Evolutionary conservation across 1,284 basidiomycete genomes (phyloP).

Genomic region (Cystobasidiaceae sp.): DNA sequence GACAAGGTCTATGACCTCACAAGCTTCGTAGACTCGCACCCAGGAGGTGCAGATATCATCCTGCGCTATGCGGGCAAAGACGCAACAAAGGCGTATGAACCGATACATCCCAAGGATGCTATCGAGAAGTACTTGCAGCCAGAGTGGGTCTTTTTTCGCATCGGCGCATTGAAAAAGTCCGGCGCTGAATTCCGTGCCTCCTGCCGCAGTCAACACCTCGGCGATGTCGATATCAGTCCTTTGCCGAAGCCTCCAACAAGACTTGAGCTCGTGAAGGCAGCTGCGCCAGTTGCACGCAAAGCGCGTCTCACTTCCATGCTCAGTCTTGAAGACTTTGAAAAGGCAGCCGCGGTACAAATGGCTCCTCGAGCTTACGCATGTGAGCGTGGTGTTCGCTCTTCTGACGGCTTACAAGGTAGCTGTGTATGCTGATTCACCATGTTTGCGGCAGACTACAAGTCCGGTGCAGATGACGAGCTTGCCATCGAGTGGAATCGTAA

Average conservation of each 20-base stretch:
- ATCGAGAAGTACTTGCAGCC: neutral
- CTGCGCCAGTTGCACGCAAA: neutral
- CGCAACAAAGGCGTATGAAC: slow-evolving; percentile 47
- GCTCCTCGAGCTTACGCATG: neutral
- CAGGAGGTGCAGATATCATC: slow-evolving; percentile 51
- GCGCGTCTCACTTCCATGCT: neutral
- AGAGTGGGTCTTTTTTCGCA: neutral
- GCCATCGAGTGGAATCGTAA: neutral
- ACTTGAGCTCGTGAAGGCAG: neutral
- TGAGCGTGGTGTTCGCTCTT: neutral
- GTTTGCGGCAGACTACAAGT: neutral
- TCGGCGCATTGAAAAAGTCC: neutral
- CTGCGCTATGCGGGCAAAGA: slow-evolving; percentile 74
- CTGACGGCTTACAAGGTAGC: too few relatives aligned
- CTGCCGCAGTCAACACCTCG: neutral
- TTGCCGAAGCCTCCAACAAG: neutral
- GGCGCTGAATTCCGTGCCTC: neutral
- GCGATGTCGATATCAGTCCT: neutral
- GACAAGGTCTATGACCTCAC: neutral
- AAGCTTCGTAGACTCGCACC: neutral
- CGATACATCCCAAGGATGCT: neutral
- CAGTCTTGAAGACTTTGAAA: neutral
- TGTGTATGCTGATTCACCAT: neutral
- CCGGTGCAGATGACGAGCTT: neutral
- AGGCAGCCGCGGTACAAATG: neutral